Evolutionary conservation across 164 flowering plant species (phyloP), one percentile per base, ranked within the genome.

Genomic region (Nymphaea thermarum): DNA sequence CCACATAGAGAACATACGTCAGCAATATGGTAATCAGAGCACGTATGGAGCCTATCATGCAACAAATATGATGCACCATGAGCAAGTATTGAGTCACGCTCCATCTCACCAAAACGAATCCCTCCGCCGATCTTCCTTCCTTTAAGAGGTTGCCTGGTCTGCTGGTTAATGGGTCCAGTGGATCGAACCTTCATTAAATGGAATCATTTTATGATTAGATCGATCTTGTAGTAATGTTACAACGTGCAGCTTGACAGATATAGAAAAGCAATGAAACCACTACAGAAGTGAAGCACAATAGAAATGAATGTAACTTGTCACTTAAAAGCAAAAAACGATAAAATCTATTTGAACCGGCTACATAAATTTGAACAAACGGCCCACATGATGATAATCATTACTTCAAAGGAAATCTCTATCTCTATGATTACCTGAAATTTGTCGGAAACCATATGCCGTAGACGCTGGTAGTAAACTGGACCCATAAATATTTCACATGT

Each of bases 361-460:
- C 36, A 25, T 25, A 25, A 25, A 25, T 25, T 25, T 25, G 36
- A 25, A 25, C 36, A 25, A 25, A 25, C 36, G 36, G 36, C 36
- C 36, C 36, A 25, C 36, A 25, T 51, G 14, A 51, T 7, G 12
- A 10, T 51, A 51, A 51, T 51, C 57, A 51, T 15, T 15, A 51
- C 8, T 51, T 51, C 57, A 51, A 51, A 15, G 57, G 14, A 51
- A 51, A 51, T 5, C 57, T 10, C 57, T 51, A 51, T 51, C 3
- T 51, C 57, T 15, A 51, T 8, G 57, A 15, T 68, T 57, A 86
- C 96, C 97, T 91, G 96, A 81, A 72, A 91, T 72, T 94, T 94
- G 78, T 94, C 99, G 3, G 96, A 90, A 67, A 91, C 99, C 99
- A 94, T 94, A 77, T 94, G 99, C 41, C 98, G 83, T 8, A 94